Base-by-base conservation (phyloP, 2,329 filamentous ascomycete genomes). In the Neopestalotiopsis sp. region DNA sequence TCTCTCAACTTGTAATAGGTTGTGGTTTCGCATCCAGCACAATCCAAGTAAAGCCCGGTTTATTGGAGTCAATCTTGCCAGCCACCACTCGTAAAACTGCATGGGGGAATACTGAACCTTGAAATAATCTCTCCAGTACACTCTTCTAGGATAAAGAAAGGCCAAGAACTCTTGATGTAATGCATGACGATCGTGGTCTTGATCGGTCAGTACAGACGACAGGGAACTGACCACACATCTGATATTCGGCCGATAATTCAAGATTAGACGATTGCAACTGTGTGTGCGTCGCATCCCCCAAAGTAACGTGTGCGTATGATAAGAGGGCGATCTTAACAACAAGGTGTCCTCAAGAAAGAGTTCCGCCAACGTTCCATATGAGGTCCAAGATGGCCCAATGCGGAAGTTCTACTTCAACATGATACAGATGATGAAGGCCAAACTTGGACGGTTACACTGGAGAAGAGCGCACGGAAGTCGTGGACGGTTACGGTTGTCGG, bases 401-500 rank as follows among this genome's bases (percentile, higher is more conserved):
- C 14, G 63, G 63, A 66, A 66, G 63, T 57, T 66, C 45, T 66
- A 9, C 12, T 40, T 34, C 62, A 13, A 53, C n/a, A 40, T 42
- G 30, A 65, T 65, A 65, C 45, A 49, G 62, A 53, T 14, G 56
- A 57, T 57, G 42, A 30, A 66, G 49, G 42, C 32, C 45, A 66
- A 57, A 57, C 45, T 17, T 3, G 28, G 49, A n/a, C 28, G 34
- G 64, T 57, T 59, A 38, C 56, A 61, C 12, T 34, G 14, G 30
- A 17, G 28, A 6, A 49, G 5, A 9, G 32, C 12, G 5, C 20
- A 45, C 65, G 65, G 65, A 45, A 42, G 56, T 67, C 65, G 65
- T 40, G 61, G 24, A 32, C 65, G 65, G 65, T 67, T 67, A 49
- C 65, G 65, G 65, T 59, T 67, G 65, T 67, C 65, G 65, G 65